Evolutionary conservation across 805 yeast genomes (phyloP), one percentile per base, ranked within the genome.

Genomic region (Barnettozyma wickerhamii): DNA sequence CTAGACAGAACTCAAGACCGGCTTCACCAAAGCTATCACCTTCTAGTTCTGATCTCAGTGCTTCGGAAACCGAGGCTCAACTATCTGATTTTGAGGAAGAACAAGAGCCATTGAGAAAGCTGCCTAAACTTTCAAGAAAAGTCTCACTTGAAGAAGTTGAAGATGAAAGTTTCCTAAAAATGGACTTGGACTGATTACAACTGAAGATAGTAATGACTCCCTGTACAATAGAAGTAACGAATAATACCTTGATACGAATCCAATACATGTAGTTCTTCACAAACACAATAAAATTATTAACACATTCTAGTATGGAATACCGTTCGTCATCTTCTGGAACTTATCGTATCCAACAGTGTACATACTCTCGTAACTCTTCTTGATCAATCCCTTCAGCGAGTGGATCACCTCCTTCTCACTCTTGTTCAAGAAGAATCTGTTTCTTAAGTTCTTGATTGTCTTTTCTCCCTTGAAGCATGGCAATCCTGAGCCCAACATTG

Each of bases 301-400:
- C 12, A n/a, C n/a, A n/a, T 12, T 18, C 26, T 28, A 90, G 57
- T 90, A 91, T 14, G 99, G 99, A 61, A 93, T 93, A 43, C 99
- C 99, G 56, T 93, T 93, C 28, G 99, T 93, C 50, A 93, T 62
- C 55, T 95, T 73, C 65, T 93, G 99, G 79, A 93, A 93, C 66
- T 90, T 97, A 59, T 93, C 99, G 63, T 93, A 93, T 17, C 96
- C 98, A 58, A 82, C 85, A 27, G 99, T 93, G 56, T 83, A 88
- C 54, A 79, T 66, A 64, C 95, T 84, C 62, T 91, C 98, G 62
- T 79, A 84, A 43, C 95, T 81, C 66, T 82, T 84, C 49, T 70
- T 72, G 47, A 93, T 81, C 64, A 93, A 73, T 2, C 79, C 74
- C 48, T 85, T 74, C 79, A 93, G 84, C 51, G 72, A 77, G 27